A percentile compares a stretch with the other conserved stretches of the same genome.
Conservation (phyloP, 106 monocot genomes). For the Triglochin maritima region DNA sequence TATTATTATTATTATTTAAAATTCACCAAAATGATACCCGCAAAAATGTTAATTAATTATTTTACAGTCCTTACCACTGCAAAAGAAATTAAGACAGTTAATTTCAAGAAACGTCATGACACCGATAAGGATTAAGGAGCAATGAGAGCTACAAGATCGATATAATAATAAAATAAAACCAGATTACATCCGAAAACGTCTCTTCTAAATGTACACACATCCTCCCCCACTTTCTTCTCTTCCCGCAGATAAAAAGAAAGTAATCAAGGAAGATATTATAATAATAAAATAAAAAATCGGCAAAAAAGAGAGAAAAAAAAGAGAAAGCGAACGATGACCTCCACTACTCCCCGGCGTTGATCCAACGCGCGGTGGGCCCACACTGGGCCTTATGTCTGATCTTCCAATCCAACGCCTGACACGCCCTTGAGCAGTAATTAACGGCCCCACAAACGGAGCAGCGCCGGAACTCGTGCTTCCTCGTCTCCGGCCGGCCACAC, state of each 20-base stretch:
- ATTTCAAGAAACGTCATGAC: background rate
- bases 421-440: constrained; percentile 29
- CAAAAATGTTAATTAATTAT: too few relatives aligned
- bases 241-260: background rate
- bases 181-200: background rate
- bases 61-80: too few relatives aligned
- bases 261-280: background rate
- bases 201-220: too few relatives aligned
- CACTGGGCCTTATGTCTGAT: constrained; percentile 11
- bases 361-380: constrained; percentile 1
- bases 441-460: constrained; percentile 28
- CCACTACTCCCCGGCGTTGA: background rate
- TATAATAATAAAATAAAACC: background rate
- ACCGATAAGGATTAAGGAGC: background rate
- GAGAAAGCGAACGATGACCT: background rate
- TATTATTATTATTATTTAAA: too few relatives aligned
- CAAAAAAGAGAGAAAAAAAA: background rate
- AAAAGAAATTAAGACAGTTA: too few relatives aligned
- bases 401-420: constrained; percentile 20
- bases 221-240: too few relatives aligned
- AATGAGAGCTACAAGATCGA: background rate
- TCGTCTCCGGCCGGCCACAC: constrained; percentile 37
- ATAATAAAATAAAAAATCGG: background rate
- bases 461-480: constrained; percentile 27
- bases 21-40: too few relatives aligned